Evolutionary conservation across 1,139 yeast genomes (phyloP), one percentile per base, ranked within the genome.

Genomic region (Yamadazyma atlantica): DNA sequence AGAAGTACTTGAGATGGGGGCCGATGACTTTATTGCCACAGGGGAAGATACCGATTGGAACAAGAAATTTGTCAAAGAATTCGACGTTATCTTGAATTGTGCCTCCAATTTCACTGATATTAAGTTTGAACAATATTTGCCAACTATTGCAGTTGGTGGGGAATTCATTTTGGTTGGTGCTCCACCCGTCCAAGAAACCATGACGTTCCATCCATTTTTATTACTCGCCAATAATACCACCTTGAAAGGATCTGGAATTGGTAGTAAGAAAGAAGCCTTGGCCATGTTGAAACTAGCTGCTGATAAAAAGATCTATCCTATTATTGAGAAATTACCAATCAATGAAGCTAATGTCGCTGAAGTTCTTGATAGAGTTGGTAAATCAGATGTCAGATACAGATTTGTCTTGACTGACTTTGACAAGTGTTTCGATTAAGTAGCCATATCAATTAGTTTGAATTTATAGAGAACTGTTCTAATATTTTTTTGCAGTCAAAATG

Each of bases 341-440:
- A 62, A 66, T 39, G 80, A 74, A 52, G 72, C 63, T 34, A 56
- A 56, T 36, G 53, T 60, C 34, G 45, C 55, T 22, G 51, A 48
- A 32, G 70, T 66, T 10, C 62, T 68, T 49, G 14, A 57, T 19
- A 59, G 69, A 46, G 53, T 60, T 36, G 12, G 14, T 51, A 53
- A 29, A 56, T 46, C 46, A 79, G 82, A 80, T 45, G 82, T 79
- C 40, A 73, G 75, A 47, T 82, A 80, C 58, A 76, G 88, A 64
- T 75, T 79, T 53, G 81, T 81, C 6, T 64, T 82, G 53, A 73
- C 77, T 38, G 80, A 74, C 18, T 75, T 66, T 53, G 77, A 77
- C 45, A 66, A 75, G n/a, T 24, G 6, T 11, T 24, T 24, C 27
- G 14, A 11, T 24, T 24, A 24, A 12, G 12, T 24, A 21, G n/a